Base-by-base conservation (phyloP, 129 eudicot species). In the Lonicera japonica region DNA sequence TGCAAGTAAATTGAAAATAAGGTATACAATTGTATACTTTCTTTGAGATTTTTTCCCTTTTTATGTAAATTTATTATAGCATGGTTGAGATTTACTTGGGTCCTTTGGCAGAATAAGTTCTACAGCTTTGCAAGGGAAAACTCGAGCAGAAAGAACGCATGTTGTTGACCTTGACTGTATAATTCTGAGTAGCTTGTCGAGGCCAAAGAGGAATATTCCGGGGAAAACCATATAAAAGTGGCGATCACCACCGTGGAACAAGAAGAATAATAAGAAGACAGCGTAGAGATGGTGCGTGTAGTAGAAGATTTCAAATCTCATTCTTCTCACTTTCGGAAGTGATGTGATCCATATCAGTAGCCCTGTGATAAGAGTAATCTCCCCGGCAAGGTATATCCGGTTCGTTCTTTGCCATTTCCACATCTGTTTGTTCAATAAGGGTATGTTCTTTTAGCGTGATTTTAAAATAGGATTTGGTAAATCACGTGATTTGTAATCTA, bases 241-340 rank as follows among this genome's bases (percentile, higher is more conserved):
- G 57, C 95, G 88, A 38, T 88, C 95, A 18, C 99, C 99, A 21
- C 86, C 79, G 56, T 94, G 99, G 73, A 94, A 85, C 83, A 94
- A 60, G 86, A 92, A 92, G 79, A 88, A 85, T 51, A 81, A 29
- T 0, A 88, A 46, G 75, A 94, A 94, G 66, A 85, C 67, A 29
- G 59, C 74, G 64, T 94, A 88, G 18, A 94, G 72, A 25, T 94
- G 96, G 38, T 94, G 99, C 22, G 84, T 85, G 89, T 83, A 74
- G 76, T 82, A 94, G 73, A 94, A 94, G 51, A 85, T 54, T 70
- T 88, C 86, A 61, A 94, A 94, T 56, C 73, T 51, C 46, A 61
- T 75, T 67, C 99, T 85, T 75, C 99, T 82, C 58, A 94, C 74
- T 70, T 77, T 81, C 56, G 99, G 96, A 62, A 88, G 87, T 66